These are phyloP conservation scores for Fusarium sp. DNA, from an alignment of 2,329 filamentous ascomycete species.

Conservation along the genomic window DNA sequence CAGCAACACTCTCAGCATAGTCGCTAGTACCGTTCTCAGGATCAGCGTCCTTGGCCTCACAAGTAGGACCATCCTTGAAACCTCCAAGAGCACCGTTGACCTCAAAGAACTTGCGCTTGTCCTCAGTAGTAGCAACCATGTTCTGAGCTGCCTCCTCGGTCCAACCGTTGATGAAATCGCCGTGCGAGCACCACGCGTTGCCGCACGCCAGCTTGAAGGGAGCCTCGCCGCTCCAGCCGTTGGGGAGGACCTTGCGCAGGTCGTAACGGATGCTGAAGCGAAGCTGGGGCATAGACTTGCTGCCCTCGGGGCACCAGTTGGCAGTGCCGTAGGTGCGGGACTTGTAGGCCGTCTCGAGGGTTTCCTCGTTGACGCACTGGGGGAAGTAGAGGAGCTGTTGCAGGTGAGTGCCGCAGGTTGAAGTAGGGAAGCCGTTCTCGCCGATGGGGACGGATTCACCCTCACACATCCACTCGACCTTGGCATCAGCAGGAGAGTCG, in stretches of 20 bases:
- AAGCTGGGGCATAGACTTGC: constrained; percentile 60
- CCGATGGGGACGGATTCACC: constrained; percentile 39
- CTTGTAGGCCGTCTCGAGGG: constrained; percentile 40
- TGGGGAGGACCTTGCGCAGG: constrained; percentile 54
- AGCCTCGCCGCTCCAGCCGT: constrained; percentile 58
- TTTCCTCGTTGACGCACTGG: constrained; percentile 37
- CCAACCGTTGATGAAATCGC: constrained; percentile 64
- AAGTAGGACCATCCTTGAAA: constrained; percentile 31
- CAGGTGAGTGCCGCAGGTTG: constrained; percentile 30
- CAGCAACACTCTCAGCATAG: constrained; percentile 43
- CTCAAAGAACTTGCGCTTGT: constrained; percentile 51
- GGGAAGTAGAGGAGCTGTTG: constrained; percentile 43
- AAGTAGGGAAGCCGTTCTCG: constrained; percentile 33
- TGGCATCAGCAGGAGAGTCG: constrained; percentile 42
- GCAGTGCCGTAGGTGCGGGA: constrained; percentile 21
- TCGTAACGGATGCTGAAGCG: constrained; percentile 62
- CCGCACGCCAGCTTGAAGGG: constrained; percentile 59
- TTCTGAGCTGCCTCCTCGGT: constrained; percentile 46
- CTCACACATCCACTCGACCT: constrained; percentile 50
- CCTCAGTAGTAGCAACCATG: constrained; percentile 52
- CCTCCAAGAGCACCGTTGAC: constrained; percentile 45
- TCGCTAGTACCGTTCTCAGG: constrained; percentile 55
- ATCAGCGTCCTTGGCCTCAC: constrained; percentile 54
- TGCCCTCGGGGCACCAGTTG: constrained; percentile 56
- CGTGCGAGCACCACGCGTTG: constrained; percentile 56